Base-by-base conservation (phyloP, 768 basidiomycete genomes). In the Tricholoma matsutake region DNA sequence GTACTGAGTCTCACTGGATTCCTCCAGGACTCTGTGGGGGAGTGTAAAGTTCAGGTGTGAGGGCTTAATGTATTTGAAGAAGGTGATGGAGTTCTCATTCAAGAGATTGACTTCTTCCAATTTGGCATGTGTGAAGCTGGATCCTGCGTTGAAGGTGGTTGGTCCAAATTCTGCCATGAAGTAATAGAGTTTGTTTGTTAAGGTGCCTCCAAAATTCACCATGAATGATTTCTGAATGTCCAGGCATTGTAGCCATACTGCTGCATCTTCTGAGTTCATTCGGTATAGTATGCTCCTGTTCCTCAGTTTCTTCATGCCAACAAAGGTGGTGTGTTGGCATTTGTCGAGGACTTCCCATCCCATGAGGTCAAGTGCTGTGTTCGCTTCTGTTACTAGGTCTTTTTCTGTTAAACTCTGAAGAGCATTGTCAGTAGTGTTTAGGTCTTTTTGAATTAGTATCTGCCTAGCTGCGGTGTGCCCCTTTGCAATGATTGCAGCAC, bases 61-160 rank as follows among this genome's bases (percentile, higher is more conserved):
- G 0, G 69, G 63, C 39, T 75, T 75, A 14, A 76, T 68, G 65
- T 62, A 78, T 6, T 63, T 54, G 1, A 67, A 68, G 4, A 25
- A 14, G 0, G 29, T 22, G 1, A 75, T 64, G 6, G 37, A 34
- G 0, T 59, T 56, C 0, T 32, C 2, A 5, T 28, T 20, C 1
- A 71, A 31, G 18, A 47, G 47, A 29, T 63, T 71, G 18, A 59
- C 61, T 0, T 51, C 14, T 34, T 74, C 72, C 22, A 25, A 3
- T 25, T 25, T 25, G 3, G 22, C 22, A 25, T 25, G 22, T 3
- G 3, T 25, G 22, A 25, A 25, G 22, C 22, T 25, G 3, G 22
- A 25, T 3, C 22, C 22, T 25, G 22, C 22, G 1, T 25, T 3
- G 3, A 25, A 25, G 22, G 22, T 25, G 22, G 22, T 25, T 3